Conservation (phyloP, 2,329 filamentous ascomycete genomes). For the Leptographium galeiforme region DNA sequence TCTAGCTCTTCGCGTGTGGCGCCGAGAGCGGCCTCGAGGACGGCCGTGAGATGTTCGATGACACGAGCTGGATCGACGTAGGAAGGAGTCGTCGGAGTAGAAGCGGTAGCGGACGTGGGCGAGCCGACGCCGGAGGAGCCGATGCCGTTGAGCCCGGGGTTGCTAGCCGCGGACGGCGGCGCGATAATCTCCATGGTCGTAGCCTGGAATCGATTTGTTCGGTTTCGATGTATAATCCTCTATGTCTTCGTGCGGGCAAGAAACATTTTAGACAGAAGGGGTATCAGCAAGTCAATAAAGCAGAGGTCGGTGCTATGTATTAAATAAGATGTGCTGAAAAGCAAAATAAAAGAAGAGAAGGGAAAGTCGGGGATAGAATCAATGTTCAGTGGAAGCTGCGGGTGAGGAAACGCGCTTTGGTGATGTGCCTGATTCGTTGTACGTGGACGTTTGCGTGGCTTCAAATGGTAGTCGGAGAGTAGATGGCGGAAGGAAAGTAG, state of each 20-base stretch:
- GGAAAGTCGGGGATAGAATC: not conserved
- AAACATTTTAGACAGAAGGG: not conserved
- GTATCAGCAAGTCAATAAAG: not conserved
- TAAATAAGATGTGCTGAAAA: not conserved
- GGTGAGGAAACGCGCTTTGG: not conserved
- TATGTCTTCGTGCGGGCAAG: slow-evolving; percentile 1
- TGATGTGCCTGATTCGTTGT: not conserved
- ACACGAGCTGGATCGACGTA: slow-evolving; percentile 55
- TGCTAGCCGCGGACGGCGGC: slow-evolving; percentile 23
- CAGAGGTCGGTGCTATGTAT: not conserved
- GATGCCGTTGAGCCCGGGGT: slow-evolving; percentile 33
- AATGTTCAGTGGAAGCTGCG: not conserved
- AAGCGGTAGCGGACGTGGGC: not conserved
- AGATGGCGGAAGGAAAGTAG: not conserved
- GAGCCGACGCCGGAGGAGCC: slow-evolving; percentile 21
- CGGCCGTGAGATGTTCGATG: slow-evolving; percentile 56
- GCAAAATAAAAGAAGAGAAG: not conserved
- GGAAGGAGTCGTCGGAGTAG: slow-evolving; percentile 14
- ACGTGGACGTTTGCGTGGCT: not conserved
- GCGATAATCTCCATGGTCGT: slow-evolving; percentile 40
- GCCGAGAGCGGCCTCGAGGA: slow-evolving; percentile 62
- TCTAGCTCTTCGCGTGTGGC: slow-evolving; percentile 68
- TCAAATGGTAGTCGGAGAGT: not conserved
- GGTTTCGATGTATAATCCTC: not conserved
- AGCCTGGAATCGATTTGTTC: not conserved